Evolutionary conservation across 768 basidiomycete genomes (phyloP).

Genomic region (Mrakia hoshinonis): DNA sequence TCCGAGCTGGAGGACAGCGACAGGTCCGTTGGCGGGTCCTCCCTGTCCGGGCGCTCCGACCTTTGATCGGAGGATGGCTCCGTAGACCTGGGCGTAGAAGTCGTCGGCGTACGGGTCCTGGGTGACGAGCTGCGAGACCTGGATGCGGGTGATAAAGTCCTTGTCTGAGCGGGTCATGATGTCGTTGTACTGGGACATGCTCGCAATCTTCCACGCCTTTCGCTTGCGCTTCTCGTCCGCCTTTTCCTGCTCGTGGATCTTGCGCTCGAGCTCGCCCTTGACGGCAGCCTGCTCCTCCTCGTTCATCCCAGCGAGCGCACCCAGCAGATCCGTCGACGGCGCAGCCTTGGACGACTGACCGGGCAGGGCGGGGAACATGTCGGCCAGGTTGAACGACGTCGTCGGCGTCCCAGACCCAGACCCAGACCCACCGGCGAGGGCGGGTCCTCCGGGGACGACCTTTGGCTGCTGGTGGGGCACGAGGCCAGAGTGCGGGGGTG

Average conservation of each 20-base stretch:
- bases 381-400: slow-evolving; percentile 25
- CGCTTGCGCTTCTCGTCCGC: slow-evolving; percentile 32
- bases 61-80: slow-evolving; percentile 69
- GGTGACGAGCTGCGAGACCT: slow-evolving; percentile 90
- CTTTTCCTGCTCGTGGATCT: slow-evolving; percentile 34
- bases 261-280: slow-evolving; percentile 32
- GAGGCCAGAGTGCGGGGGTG: slow-evolving; percentile 6
- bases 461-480: slow-evolving; percentile 5
- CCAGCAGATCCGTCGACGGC: slow-evolving; percentile 26
- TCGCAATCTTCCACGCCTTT: slow-evolving; percentile 36
- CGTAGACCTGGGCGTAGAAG: slow-evolving; percentile 95
- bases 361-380: slow-evolving; percentile 30
- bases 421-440: background rate
- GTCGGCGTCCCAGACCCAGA: slow-evolving; percentile 3
- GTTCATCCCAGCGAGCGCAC: slow-evolving; percentile 26
- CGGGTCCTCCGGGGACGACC: background rate
- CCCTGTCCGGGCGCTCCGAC: slow-evolving; percentile 46
- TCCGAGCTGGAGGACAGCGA: slow-evolving; percentile 63
- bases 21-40: slow-evolving; percentile 41
- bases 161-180: slow-evolving; percentile 57
- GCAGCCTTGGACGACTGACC: slow-evolving; percentile 18
- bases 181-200: slow-evolving; percentile 41
- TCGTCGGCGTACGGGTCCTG: slow-evolving; percentile 96
- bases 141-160: slow-evolving; percentile 98
- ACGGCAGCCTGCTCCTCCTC: slow-evolving; percentile 26